phyloP scores from a whole-genome alignment of 1,284 basidiomycete species.

The Apiotrichum sp. region DNA sequence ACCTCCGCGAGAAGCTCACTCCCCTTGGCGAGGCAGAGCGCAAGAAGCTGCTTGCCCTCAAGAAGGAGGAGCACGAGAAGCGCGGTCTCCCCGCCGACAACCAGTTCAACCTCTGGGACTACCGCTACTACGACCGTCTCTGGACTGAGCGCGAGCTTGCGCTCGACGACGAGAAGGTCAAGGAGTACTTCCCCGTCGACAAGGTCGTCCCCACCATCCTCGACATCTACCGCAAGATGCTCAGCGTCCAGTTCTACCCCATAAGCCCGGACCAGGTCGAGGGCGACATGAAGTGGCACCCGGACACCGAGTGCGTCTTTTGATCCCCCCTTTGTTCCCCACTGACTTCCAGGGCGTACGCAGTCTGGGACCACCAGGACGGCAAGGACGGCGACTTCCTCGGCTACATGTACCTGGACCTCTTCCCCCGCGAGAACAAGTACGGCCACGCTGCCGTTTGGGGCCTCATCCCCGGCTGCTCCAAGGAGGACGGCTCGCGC shows the following conservation, averaged over 20 bases:
- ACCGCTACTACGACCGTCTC: constrained; percentile 22
- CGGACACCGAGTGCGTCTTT: neutral
- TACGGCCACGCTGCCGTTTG: constrained; percentile 83
- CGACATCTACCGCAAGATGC: constrained; percentile 20
- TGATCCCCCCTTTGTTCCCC: neutral
- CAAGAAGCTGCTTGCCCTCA: constrained; percentile 14
- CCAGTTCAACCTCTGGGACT: constrained; percentile 21
- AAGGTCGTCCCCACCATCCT: constrained; percentile 21
- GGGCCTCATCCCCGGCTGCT: constrained; percentile 53
- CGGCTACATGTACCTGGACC: constrained; percentile 76
- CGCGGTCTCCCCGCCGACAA: constrained; percentile 10
- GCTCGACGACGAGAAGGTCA: constrained; percentile 21
- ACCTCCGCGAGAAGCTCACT: constrained; percentile 16
- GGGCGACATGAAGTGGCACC: constrained; percentile 17
- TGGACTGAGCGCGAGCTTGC: constrained; percentile 19
- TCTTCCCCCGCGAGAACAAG: constrained; percentile 78
- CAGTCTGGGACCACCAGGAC: constrained; percentile 33
- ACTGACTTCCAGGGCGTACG: constrained; percentile 16
- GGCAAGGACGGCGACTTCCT: constrained; percentile 57
- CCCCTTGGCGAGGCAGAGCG: constrained; percentile 17
- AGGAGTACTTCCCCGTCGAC: constrained; percentile 23
- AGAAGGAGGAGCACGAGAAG: constrained; percentile 14
- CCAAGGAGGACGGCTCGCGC: constrained; percentile 21
- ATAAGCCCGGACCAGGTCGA: constrained; percentile 8
- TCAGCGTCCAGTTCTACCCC: constrained; percentile 17